A percentile compares a stretch with the other conserved stretches of the same genome.
phyloP scores from a whole-genome alignment of 2,329 filamentous ascomycete genomes.

The Xylaria sp. region DNA sequence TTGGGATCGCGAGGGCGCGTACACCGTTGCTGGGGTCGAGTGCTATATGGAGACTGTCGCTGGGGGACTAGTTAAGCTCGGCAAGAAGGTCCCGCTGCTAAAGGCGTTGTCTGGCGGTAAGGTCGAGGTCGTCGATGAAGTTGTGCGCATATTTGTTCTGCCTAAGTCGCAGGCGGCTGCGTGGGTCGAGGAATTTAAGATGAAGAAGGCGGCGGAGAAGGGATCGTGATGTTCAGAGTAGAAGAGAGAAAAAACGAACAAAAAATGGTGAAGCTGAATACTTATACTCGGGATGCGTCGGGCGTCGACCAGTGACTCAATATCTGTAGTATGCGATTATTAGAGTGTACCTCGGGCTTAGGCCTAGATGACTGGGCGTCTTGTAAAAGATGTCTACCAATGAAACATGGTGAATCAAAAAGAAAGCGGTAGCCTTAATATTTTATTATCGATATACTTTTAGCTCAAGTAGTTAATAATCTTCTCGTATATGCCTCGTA shows the following conservation, averaged over 20 bases:
- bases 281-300: background rate
- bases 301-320: too few species aligned
- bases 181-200: slow-evolving; percentile 91
- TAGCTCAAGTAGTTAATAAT: too few species aligned
- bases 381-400: too few species aligned
- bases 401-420: too few species aligned
- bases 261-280: background rate
- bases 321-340: too few species aligned
- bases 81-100: slow-evolving; percentile 82
- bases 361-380: too few species aligned
- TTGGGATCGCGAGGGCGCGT: slow-evolving; percentile 73
- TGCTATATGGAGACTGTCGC: slow-evolving; percentile 87
- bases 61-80: slow-evolving; percentile 88
- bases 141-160: slow-evolving; percentile 85
- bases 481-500: too few species aligned
- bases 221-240: slow-evolving; percentile 21
- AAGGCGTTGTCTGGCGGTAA: slow-evolving; percentile 80
- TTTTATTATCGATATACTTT: too few species aligned
- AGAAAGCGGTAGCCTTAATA: too few species aligned
- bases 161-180: slow-evolving; percentile 73
- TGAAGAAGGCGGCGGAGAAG: slow-evolving; percentile 68
- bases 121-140: slow-evolving; percentile 86
- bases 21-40: slow-evolving; percentile 70
- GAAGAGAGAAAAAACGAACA: background rate
- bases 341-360: too few species aligned